Percentiles rank a stretch among this genome's conserved stretches.
These are phyloP conservation scores for Warburgia ugandensis DNA, from an alignment of 164 flowering plant species.

Conservation along the genomic window DNA sequence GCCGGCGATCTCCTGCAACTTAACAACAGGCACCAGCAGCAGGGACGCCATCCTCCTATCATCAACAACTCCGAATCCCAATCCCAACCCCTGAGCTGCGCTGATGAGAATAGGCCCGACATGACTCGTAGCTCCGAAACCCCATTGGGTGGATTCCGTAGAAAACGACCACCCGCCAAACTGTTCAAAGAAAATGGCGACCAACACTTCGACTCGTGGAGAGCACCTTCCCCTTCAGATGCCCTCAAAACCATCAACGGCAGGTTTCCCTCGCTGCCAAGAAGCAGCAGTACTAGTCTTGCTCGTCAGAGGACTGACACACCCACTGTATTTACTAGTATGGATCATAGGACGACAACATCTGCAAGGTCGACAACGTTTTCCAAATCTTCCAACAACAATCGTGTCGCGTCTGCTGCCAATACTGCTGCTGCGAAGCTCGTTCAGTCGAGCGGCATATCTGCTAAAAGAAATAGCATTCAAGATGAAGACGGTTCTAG, in stretches of 20 bases:
- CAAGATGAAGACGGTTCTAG: not conserved
- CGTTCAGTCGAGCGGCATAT: conserved; percentile 13
- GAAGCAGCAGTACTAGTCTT: no score
- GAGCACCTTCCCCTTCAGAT: not conserved
- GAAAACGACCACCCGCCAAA: conserved; percentile 11
- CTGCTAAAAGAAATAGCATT: not conserved
- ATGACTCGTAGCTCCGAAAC: conserved; percentile 11
- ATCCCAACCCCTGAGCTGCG: conserved; percentile 8
- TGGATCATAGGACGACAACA: conserved; percentile 1
- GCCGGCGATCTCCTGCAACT: conserved; percentile 15
- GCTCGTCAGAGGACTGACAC: conserved; percentile 19
- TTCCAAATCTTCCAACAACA: conserved; percentile 3
- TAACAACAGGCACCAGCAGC: conserved; percentile 1
- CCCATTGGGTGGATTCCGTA: conserved; percentile 7
- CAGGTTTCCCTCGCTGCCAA: no score
- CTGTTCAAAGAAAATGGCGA: conserved; percentile 19
- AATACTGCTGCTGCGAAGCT: conserved; percentile 23
- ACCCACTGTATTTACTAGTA: conserved; percentile 9
- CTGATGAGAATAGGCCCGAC: conserved; percentile 13
- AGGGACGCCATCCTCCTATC: conserved; percentile 4
- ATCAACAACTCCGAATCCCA: not conserved
- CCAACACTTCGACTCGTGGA: not conserved
- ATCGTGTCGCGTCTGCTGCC: conserved; percentile 5
- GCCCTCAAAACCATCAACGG: not conserved
- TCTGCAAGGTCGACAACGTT: no score